Evolutionary conservation across 805 yeast genomes (phyloP).

Genomic region (Scheffersomyces spartinae): DNA sequence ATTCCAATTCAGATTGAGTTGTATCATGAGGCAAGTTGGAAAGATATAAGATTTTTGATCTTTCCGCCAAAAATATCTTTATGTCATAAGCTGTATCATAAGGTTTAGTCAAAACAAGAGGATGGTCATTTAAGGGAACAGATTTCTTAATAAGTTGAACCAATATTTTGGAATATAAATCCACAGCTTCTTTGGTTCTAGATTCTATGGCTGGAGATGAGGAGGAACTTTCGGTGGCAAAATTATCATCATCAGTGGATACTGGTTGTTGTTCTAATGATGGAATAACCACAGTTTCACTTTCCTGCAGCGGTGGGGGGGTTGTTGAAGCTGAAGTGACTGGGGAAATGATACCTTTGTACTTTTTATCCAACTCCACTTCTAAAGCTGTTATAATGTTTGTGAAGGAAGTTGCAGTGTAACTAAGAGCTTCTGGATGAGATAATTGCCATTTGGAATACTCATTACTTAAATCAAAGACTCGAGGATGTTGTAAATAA

Average conservation of each 20-base stretch:
- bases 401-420: constrained; percentile 19
- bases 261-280: background rate
- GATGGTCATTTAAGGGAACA: constrained; percentile 38
- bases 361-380: constrained; percentile 15
- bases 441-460: constrained; percentile 56
- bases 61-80: constrained; percentile 52
- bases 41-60: constrained; percentile 68
- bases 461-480: constrained; percentile 69
- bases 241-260: background rate
- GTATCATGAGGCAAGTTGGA: constrained; percentile 78
- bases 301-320: constrained; percentile 2
- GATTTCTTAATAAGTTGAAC: constrained; percentile 35
- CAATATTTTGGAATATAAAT: constrained; percentile 32
- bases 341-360: constrained; percentile 3
- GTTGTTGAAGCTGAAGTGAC: constrained; percentile 4
- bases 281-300: too few species aligned
- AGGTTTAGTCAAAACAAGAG: constrained; percentile 55
- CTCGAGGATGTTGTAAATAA: constrained; percentile 62
- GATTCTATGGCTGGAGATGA: constrained; percentile 18
- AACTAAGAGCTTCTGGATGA: constrained; percentile 39
- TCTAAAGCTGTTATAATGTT: constrained; percentile 39
- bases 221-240: too few species aligned
- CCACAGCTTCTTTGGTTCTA: constrained; percentile 36
- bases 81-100: constrained; percentile 70
- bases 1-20: constrained; percentile 81